Evolutionary conservation across 768 basidiomycete species (phyloP).

Genomic region (Lentinula sp.): DNA sequence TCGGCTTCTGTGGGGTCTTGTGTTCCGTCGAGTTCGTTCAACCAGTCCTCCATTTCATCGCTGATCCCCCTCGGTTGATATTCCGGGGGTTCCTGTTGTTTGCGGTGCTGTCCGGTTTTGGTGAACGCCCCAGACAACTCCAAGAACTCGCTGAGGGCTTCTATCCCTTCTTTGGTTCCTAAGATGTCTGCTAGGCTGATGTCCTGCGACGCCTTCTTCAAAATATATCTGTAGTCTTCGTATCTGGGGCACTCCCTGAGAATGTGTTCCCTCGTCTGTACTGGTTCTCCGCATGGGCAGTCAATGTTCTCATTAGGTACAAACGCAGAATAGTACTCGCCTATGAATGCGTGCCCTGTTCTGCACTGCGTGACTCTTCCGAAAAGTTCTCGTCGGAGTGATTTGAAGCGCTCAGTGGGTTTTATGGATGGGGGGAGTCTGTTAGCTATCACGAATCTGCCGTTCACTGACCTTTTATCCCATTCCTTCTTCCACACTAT

Average conservation of each 20-base stretch:
- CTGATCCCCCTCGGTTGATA: background rate
- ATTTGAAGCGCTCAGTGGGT: too few relatives aligned
- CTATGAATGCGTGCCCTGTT: background rate
- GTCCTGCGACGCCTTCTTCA: slow-evolving; percentile 7
- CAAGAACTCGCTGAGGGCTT: slow-evolving; percentile 12
- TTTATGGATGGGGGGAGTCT: too few relatives aligned
- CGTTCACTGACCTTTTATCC: too few relatives aligned
- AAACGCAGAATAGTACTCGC: slow-evolving; percentile 14
- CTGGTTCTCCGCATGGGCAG: too few relatives aligned
- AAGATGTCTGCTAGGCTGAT: background rate
- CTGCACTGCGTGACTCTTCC: too few relatives aligned
- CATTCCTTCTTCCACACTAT: too few relatives aligned
- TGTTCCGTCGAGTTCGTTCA: too few relatives aligned
- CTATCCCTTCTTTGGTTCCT: too few relatives aligned
- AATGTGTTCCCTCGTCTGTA: too few relatives aligned
- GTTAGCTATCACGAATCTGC: too few relatives aligned
- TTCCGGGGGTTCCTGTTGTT: background rate
- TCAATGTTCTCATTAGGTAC: too few relatives aligned
- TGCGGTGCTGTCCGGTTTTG: background rate
- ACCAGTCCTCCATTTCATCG: background rate
- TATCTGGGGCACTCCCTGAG: slow-evolving; percentile 12
- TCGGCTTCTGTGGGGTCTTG: background rate
- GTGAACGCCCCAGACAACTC: slow-evolving; percentile 14
- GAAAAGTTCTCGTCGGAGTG: too few relatives aligned
- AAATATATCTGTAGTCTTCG: slow-evolving; percentile 11